Conservation (phyloP, 257 asterid species). For the Gentiana dahurica region DNA sequence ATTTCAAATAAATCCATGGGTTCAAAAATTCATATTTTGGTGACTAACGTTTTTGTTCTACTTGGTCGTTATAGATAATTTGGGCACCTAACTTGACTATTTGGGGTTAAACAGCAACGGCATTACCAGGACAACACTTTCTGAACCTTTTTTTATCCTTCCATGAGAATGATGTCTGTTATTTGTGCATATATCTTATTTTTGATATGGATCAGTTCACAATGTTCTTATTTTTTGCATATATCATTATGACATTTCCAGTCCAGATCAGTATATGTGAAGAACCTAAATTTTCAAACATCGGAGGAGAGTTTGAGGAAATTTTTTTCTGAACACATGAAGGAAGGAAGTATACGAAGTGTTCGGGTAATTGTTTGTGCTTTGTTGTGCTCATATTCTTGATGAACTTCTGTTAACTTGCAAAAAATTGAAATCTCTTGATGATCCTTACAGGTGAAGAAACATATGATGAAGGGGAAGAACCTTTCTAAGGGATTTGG, state of each 20-base stretch:
- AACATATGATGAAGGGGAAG: conserved; percentile 83
- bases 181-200: neutral
- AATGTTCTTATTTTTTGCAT: neutral
- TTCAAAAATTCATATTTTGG: too few relatives aligned
- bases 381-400: neutral
- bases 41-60: too few relatives aligned
- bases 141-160: too few relatives aligned
- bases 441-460: conserved; percentile 50
- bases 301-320: conserved; percentile 61
- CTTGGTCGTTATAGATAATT: too few relatives aligned
- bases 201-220: neutral
- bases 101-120: too few relatives aligned
- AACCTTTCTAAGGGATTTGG: conserved; percentile 91
- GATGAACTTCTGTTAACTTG: conserved; percentile 2
- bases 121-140: too few relatives aligned
- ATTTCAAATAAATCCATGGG: too few relatives aligned
- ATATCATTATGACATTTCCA: conserved; percentile 20
- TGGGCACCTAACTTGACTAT: too few relatives aligned
- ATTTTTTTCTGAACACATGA: conserved; percentile 57
- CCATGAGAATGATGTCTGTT: neutral
- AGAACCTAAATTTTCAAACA: conserved; percentile 85
- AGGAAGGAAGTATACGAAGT: conserved; percentile 69
- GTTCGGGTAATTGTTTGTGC: conserved; percentile 59
- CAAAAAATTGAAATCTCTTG: neutral
- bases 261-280: conserved; percentile 88